Evolutionary conservation across 1,284 basidiomycete genomes (phyloP).

Genomic region (Porogramme epimiltina): DNA sequence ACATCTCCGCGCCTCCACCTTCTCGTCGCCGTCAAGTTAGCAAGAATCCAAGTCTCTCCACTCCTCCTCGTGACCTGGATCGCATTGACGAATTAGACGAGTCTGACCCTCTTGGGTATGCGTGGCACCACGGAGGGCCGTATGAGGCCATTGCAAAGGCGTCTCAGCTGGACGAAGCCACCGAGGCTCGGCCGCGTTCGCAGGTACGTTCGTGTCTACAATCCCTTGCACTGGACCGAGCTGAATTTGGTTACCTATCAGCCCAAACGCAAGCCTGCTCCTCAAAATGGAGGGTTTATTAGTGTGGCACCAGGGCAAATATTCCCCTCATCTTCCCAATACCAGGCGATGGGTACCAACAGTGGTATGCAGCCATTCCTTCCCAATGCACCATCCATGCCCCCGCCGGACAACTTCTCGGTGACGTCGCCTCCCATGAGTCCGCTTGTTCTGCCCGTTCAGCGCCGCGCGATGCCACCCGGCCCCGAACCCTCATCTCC

Average conservation of each 20-base stretch:
- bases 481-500: conserved; percentile 13
- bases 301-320: conserved; percentile 32
- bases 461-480: conserved; percentile 8
- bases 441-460: conserved; percentile 16
- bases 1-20: conserved; percentile 10
- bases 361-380: conserved; percentile 1
- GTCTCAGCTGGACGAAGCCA: background rate
- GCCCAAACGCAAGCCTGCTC: conserved; percentile 17
- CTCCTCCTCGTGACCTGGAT: conserved; percentile 51
- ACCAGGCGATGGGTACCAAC: conserved; percentile 9
- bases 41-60: conserved; percentile 26
- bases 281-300: conserved; percentile 18
- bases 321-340: conserved; percentile 28
- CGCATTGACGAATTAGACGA: conserved; percentile 77
- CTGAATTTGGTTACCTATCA: background rate
- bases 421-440: conserved; percentile 10
- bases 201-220: conserved; percentile 1
- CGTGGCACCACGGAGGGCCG: conserved; percentile 66
- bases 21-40: conserved; percentile 22
- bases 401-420: conserved; percentile 13
- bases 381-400: conserved; percentile 3
- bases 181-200: background rate
- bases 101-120: conserved; percentile 60
- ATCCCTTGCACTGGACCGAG: background rate
- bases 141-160: conserved; percentile 54